Conservation (phyloP, 768 basidiomycete genomes). For the Cyclocybe aegerita region DNA sequence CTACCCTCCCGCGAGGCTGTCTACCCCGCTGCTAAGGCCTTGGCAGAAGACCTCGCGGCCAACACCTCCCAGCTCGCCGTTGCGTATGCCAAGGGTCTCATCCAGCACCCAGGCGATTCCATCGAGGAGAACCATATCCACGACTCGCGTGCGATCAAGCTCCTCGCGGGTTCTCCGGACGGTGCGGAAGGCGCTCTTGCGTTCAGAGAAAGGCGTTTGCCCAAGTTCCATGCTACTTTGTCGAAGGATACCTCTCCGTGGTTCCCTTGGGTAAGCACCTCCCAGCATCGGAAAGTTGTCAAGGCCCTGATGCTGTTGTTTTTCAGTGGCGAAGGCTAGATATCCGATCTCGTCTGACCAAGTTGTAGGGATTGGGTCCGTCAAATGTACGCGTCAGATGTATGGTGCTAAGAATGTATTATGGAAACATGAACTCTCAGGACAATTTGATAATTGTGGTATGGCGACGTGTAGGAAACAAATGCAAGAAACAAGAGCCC, state of each 20-base stretch:
- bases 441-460: too few relatives aligned
- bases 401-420: too few relatives aligned
- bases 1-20: conserved; percentile 51
- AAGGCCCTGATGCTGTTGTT: neutral
- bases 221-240: conserved; percentile 45
- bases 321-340: conserved; percentile 39
- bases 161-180: conserved; percentile 38
- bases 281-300: neutral
- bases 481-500: too few relatives aligned
- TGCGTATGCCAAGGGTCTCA: conserved; percentile 50
- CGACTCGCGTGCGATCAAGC: conserved; percentile 48
- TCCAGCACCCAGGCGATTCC: conserved; percentile 49
- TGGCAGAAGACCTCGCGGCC: conserved; percentile 50
- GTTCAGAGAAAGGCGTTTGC: conserved; percentile 46
- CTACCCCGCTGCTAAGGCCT: conserved; percentile 48
- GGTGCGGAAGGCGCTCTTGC: conserved; percentile 46
- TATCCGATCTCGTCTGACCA: conserved; percentile 31
- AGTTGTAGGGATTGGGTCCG: conserved; percentile 22
- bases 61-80: conserved; percentile 51
- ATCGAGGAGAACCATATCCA: conserved; percentile 54
- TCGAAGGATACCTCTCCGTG: conserved; percentile 37
- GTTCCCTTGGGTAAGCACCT: conserved; percentile 51
- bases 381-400: too few relatives aligned
- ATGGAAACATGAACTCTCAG: too few relatives aligned
- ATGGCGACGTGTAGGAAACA: too few relatives aligned